Evolutionary conservation across 1,139 yeast genomes (phyloP).

Genomic region (Scheffersomyces illinoinensis): DNA sequence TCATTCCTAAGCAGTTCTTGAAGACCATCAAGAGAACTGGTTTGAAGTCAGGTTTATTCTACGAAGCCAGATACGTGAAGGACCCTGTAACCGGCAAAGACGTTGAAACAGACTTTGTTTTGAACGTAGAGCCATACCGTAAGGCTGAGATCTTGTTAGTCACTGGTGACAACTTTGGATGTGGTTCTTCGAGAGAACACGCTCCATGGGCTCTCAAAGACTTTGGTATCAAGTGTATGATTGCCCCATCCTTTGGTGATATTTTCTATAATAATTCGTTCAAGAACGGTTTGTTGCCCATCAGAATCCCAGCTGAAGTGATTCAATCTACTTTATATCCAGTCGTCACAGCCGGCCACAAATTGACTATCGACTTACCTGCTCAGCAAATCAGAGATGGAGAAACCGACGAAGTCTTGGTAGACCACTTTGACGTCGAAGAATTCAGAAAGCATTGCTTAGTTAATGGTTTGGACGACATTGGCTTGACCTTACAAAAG

Average conservation of each 20-base stretch:
- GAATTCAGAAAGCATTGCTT: constrained; percentile 92
- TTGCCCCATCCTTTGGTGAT: constrained; percentile 98
- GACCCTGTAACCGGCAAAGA: constrained; percentile 68
- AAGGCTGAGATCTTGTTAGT: constrained; percentile 81
- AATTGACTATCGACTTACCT: constrained; percentile 79
- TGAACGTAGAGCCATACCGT: constrained; percentile 82
- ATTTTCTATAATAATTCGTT: constrained; percentile 95
- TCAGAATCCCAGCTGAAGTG: constrained; percentile 76
- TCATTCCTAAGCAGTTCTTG: constrained; percentile 95
- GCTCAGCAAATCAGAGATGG: constrained; percentile 74
- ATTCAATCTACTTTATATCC: constrained; percentile 75
- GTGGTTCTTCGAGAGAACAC: constrained; percentile 98
- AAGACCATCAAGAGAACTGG: constrained; percentile 98
- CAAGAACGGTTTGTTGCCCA: constrained; percentile 92
- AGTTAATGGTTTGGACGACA: constrained; percentile 92
- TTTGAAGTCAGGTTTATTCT: constrained; percentile 81
- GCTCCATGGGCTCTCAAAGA: constrained; percentile 99
- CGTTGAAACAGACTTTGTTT: constrained; percentile 81
- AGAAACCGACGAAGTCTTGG: constrained; percentile 68
- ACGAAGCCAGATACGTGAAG: constrained; percentile 78
- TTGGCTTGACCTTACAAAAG: constrained; percentile 91
- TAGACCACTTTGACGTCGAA: constrained; percentile 84
- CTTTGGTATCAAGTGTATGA: constrained; percentile 91
- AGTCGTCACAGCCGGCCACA: constrained; percentile 69
- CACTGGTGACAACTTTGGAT: constrained; percentile 96